Conservation (phyloP, 2,329 filamentous ascomycete genomes). For the Exophiala bonariae region DNA sequence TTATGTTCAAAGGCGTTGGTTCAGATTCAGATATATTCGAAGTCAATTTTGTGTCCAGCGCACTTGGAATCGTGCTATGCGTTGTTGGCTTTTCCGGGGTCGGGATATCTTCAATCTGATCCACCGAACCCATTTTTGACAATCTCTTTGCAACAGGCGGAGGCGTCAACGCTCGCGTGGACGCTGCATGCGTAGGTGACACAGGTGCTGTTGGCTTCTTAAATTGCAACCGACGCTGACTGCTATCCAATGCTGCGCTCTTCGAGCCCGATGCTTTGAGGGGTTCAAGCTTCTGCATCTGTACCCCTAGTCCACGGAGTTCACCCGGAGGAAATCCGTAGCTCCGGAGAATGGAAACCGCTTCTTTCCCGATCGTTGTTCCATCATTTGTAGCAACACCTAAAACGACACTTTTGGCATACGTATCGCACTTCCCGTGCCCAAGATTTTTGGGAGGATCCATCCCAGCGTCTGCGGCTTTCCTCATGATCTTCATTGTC, state of each 20-base stretch:
- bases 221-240: constrained; percentile 78
- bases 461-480: constrained; percentile 80
- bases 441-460: constrained; percentile 92
- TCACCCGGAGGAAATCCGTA: constrained; percentile 88
- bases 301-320: constrained; percentile 85
- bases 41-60: constrained; percentile 30
- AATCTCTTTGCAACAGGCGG: constrained; percentile 15
- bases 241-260: constrained; percentile 56
- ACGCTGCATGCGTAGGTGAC: background rate
- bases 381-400: constrained; percentile 80
- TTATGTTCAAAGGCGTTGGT: constrained; percentile 63
- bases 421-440: constrained; percentile 91
- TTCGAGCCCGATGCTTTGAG: constrained; percentile 55
- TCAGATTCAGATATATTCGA: constrained; percentile 30
- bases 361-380: constrained; percentile 73
- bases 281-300: constrained; percentile 88
- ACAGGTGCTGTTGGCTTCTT: constrained; percentile 50
- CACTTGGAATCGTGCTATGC: constrained; percentile 24
- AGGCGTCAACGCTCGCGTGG: constrained; percentile 5
- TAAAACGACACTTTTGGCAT: constrained; percentile 82
- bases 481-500: constrained; percentile 92
- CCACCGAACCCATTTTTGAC: constrained; percentile 29
- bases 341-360: constrained; percentile 76
- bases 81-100: constrained; percentile 39
- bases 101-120: constrained; percentile 55